phyloP scores from a whole-genome alignment of 345 rosid genomes.

The Citrus sinensis region DNA sequence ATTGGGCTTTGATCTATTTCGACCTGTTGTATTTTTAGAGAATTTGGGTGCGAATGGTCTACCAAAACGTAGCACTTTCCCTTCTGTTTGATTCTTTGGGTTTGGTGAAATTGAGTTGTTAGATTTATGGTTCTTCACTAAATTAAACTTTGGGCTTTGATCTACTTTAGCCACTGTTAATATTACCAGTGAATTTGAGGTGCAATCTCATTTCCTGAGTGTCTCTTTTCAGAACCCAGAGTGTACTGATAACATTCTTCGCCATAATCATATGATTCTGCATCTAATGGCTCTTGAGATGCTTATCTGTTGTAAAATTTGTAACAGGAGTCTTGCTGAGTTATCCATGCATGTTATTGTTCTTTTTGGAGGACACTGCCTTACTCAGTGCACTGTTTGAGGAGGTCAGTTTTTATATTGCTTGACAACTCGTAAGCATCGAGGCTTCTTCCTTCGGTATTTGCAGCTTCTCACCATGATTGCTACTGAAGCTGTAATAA shows the following conservation, averaged over 20 bases:
- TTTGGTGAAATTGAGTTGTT: not conserved
- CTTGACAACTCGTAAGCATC: not conserved
- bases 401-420: not conserved
- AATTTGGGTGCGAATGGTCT: not conserved
- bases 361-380: constrained; percentile 13
- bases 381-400: constrained; percentile 6
- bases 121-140: not conserved
- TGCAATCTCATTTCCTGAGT: not conserved
- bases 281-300: not conserved
- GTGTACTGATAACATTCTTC: not conserved
- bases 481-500: constrained; percentile 33
- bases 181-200: not conserved
- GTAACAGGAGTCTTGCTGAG: not conserved
- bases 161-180: not conserved
- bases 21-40: not conserved
- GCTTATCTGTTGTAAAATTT: not conserved
- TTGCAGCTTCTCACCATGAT: constrained; percentile 31
- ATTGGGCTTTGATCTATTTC: not conserved
- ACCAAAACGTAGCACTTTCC: not conserved
- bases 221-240: not conserved
- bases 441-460: not conserved
- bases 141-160: not conserved
- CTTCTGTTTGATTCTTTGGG: not conserved
- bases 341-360: constrained; percentile 3
- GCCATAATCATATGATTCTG: not conserved